Conservation (phyloP, 2,329 filamentous ascomycete species). For the Alternaria sp. region DNA sequence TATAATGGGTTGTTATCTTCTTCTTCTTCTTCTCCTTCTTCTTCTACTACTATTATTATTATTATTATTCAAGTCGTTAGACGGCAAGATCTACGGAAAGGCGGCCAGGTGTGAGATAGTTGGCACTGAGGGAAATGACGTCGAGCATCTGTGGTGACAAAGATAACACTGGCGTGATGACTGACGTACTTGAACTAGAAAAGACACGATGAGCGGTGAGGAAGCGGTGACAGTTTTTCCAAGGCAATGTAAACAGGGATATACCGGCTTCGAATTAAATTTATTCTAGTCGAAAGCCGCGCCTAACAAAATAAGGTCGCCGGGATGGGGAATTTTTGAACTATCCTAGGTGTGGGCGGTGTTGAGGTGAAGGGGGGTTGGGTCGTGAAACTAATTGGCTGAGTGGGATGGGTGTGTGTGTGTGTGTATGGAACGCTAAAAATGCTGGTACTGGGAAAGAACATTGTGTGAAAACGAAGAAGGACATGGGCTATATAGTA, state of each 20-base stretch:
- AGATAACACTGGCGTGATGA: background rate
- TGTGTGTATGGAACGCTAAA: conserved; percentile 11
- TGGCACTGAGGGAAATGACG: background rate
- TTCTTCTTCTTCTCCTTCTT: too few relatives aligned
- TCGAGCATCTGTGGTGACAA: background rate
- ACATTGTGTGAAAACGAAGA: conserved; percentile 3
- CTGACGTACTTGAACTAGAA: background rate
- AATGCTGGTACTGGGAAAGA: conserved; percentile 2
- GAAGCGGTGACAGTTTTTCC: background rate
- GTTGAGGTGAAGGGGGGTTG: conserved; percentile 10
- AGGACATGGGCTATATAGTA: conserved; percentile 22
- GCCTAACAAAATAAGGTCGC: conserved; percentile 16
- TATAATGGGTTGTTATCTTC: too few relatives aligned
- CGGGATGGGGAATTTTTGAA: conserved; percentile 6
- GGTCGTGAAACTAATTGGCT: conserved; percentile 17
- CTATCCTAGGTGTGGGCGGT: conserved; percentile 15
- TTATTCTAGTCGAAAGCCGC: conserved; percentile 23
- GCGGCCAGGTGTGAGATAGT: background rate
- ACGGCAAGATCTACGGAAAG: background rate
- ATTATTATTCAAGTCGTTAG: too few relatives aligned
- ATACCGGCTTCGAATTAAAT: conserved; percentile 17
- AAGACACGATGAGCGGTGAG: conserved; percentile 12
- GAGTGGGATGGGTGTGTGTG: conserved; percentile 19
- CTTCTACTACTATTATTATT: too few relatives aligned
- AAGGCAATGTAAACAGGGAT: conserved; percentile 6